phyloP scores from a whole-genome alignment of 352 stramenopile genomes.

The Achlya hypogyna region DNA sequence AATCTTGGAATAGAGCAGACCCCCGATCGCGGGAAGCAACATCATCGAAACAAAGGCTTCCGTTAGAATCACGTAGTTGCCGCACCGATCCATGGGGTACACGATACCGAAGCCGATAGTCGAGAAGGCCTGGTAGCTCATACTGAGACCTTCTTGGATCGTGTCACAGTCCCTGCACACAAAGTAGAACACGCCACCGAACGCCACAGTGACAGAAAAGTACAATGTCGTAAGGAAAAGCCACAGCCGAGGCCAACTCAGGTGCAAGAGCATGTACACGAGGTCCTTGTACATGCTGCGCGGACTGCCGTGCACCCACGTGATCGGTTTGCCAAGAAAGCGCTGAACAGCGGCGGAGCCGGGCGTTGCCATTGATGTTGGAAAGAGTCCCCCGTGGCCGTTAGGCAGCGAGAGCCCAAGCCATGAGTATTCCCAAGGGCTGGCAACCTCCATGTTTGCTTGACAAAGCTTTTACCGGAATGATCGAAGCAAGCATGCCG shows the following conservation, averaged over 20 bases:
- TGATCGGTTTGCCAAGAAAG: neutral
- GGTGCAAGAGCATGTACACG: constrained; percentile 72
- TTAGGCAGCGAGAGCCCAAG: neutral
- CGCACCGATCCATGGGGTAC: constrained; percentile 52
- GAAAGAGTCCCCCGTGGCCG: too few relatives aligned
- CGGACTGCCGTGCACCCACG: constrained; percentile 21
- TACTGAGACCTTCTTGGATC: constrained; percentile 54
- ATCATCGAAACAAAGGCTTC: constrained; percentile 79
- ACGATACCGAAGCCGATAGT: constrained; percentile 78
- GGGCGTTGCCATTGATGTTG: neutral
- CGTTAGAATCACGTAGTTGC: constrained; percentile 58
- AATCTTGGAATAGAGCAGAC: constrained; percentile 80
- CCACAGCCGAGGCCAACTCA: constrained; percentile 66
- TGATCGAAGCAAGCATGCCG: too few relatives aligned
- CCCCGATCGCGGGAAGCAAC: constrained; percentile 62
- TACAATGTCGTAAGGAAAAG: constrained; percentile 36
- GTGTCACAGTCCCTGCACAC: constrained; percentile 53
- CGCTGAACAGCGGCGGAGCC: neutral
- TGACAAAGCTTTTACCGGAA: too few relatives aligned
- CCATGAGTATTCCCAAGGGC: too few relatives aligned
- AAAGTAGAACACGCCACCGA: constrained; percentile 39
- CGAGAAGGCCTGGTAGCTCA: constrained; percentile 81
- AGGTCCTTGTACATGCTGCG: constrained; percentile 73
- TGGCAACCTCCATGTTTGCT: too few relatives aligned
- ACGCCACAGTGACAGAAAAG: constrained; percentile 4